These are phyloP conservation scores for Detonula confervacea DNA, from an alignment of 352 stramenopile genomes.

Conservation along the genomic window DNA sequence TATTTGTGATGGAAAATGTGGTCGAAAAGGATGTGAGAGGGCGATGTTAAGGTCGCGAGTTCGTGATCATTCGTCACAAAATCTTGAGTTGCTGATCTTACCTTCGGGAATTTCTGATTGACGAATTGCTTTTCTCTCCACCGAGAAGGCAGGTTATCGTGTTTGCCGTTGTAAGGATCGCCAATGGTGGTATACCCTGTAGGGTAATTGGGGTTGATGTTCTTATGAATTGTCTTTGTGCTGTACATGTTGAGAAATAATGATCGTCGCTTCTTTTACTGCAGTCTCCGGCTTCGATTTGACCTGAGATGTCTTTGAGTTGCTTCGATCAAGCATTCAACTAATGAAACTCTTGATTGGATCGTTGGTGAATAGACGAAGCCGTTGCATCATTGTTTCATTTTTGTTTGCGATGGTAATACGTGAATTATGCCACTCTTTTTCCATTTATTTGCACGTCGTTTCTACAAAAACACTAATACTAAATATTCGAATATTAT, in stretches of 20 bases:
- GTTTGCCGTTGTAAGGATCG: constrained; percentile 62
- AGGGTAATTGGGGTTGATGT: constrained; percentile 58
- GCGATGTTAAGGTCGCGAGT: too few species aligned
- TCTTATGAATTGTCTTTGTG: constrained; percentile 73
- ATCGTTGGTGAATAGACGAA: too few species aligned
- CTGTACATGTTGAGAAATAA: constrained; percentile 61
- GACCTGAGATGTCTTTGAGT: too few species aligned
- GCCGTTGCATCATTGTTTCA: too few species aligned
- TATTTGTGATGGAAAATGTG: constrained; percentile 4
- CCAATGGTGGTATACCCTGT: constrained; percentile 59
- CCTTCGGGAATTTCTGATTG: constrained; percentile 53
- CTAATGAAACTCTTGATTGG: too few species aligned
- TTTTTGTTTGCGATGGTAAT: constrained; percentile 6
- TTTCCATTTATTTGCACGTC: background rate
- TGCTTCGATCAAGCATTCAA: too few species aligned
- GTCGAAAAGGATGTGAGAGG: too few species aligned
- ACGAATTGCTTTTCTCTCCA: constrained; percentile 71
- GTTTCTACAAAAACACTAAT: background rate
- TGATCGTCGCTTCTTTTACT: too few species aligned
- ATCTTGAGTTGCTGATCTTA: background rate
- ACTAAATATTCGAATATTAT: background rate
- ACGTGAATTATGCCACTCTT: background rate
- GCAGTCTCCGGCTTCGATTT: too few species aligned
- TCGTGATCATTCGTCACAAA: background rate
- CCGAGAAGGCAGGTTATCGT: constrained; percentile 50